Percentiles rank a stretch among this genome's conserved stretches.
Evolutionary conservation across 1,139 yeast genomes (phyloP).

Genomic region (Scheffersomyces illinoinensis): DNA sequence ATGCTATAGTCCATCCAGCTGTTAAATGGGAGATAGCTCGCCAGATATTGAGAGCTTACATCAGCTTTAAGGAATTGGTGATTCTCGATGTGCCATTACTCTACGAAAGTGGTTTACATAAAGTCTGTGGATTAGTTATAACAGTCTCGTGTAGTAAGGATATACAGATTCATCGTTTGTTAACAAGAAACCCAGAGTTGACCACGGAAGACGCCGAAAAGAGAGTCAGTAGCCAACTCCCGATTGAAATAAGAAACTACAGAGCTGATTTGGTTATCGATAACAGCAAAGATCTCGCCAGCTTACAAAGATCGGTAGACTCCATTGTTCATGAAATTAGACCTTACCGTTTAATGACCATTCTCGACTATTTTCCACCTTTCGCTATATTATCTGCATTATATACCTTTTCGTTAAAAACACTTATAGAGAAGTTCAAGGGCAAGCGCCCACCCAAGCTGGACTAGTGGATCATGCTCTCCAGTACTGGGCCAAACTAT

Average conservation of each 20-base stretch:
- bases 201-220: conserved; percentile 65
- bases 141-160: conserved; percentile 65
- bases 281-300: conserved; percentile 56
- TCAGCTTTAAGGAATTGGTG: conserved; percentile 51
- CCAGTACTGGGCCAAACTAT: conserved; percentile 97
- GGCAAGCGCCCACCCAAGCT: not conserved
- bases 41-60: conserved; percentile 60
- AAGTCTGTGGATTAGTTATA: conserved; percentile 69
- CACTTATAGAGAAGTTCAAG: conserved; percentile 8
- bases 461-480: conserved; percentile 51
- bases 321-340: conserved; percentile 41
- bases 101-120: conserved; percentile 75
- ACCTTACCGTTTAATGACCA: conserved; percentile 58
- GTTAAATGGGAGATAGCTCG: conserved; percentile 68
- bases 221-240: conserved; percentile 78
- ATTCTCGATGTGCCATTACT: conserved; percentile 87
- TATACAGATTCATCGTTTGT: conserved; percentile 62
- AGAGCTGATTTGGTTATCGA: conserved; percentile 69
- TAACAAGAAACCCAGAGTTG: conserved; percentile 67
- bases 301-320: conserved; percentile 51
- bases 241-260: conserved; percentile 54
- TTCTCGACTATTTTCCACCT: conserved; percentile 63
- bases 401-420: conserved; percentile 11
- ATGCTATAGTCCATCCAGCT: conserved; percentile 86
- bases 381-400: conserved; percentile 37